Evolutionary conservation across 345 rosid species (phyloP), one percentile per base, ranked within the genome.

Genomic region (Gossypium bickii): DNA sequence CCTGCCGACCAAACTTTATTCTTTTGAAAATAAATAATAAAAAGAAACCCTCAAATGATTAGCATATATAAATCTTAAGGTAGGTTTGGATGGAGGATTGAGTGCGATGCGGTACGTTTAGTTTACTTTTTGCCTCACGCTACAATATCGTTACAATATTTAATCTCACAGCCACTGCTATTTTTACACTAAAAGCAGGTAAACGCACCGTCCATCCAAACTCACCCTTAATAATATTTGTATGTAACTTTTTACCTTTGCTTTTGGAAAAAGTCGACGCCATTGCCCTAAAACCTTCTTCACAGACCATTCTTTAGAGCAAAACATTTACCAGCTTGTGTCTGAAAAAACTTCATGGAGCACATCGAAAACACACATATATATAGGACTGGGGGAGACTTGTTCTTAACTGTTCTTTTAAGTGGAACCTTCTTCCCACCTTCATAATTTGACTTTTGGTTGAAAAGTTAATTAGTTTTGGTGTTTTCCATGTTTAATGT

Each of bases 371-470:
- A 63, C 12, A 45, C 12, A 45, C 12, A 17, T 12, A 34, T 63
- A 38, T 38, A 63, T 38, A 38, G 11, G 27, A 16, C 67, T 17
- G 0, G 2, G 1, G 16, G 38, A 34, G 16, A 13, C 22, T 29
- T 9, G 45, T 29, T 61, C 66, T 34, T 38, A 4, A 17, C 68
- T 41, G 41, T 5, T 48, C 34, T 9, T 63, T 38, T 38, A 8
- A 41, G 1, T 11, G 25, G 68, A 63, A 63, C 9, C 68, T 63
- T 63, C 68, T 63, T 17, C n/a, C 68, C 3, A n/a, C 2, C 49
- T 63, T 63, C 49, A 22, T 63, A 41, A 9, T 17, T 63, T 63
- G 68, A 38, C 68, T 38, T n/a, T 63, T 63, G 41, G 48, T 48
- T 38, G 34, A 61, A 61, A 61, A 20, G 7, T 34, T 34, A 34